These are phyloP conservation scores for Hypsizygus marmoreus DNA, from an alignment of 768 basidiomycete genomes.

Conservation along the genomic window DNA sequence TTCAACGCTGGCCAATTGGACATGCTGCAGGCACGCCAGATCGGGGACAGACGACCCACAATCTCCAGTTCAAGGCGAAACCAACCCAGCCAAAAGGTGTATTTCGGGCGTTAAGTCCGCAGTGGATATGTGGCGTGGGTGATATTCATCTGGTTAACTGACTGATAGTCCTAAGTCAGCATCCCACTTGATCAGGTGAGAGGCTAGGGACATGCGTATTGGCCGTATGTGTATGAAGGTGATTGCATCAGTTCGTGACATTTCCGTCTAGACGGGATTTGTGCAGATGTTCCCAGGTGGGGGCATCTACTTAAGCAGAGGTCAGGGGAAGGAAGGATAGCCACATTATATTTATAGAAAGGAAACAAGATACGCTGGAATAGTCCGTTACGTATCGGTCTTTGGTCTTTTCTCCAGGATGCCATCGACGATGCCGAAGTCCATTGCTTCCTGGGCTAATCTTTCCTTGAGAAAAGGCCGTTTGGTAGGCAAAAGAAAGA, in stretches of 20 bases:
- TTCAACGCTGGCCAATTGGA: no score
- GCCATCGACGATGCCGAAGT: constrained; percentile 92
- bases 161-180: constrained; percentile 1
- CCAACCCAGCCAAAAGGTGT: no score
- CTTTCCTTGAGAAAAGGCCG: constrained; percentile 11
- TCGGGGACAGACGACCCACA: no score
- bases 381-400: constrained; percentile 42
- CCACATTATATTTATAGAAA: no score
- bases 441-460: constrained; percentile 81
- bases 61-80: no score
- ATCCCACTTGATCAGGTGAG: constrained; percentile 1
- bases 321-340: constrained; percentile 1
- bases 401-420: constrained; percentile 80
- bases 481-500: constrained; percentile 17
- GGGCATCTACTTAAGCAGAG: neutral
- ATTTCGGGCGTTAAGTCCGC: no score
- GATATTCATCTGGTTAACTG: no score
- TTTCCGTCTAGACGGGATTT: neutral
- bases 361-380: no score
- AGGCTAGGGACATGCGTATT: neutral
- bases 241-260: constrained; percentile 1
- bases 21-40: no score
- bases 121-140: no score
- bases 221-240: neutral
- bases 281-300: constrained; percentile 5